phyloP scores from a whole-genome alignment of 768 basidiomycete genomes.

The Pulveroboletus sp. region DNA sequence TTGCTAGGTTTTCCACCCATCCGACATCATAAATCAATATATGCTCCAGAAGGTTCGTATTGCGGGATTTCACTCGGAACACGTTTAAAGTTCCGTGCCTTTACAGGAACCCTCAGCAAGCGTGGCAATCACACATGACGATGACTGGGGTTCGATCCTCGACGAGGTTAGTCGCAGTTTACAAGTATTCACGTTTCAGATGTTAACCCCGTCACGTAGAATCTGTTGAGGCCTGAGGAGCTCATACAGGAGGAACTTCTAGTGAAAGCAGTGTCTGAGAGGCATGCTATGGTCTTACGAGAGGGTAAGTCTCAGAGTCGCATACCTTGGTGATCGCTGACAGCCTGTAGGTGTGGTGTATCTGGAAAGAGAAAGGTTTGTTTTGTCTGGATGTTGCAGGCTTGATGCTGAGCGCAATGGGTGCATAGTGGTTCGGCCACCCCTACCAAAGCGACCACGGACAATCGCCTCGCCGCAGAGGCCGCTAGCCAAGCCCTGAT shows the following conservation, averaged over 20 bases:
- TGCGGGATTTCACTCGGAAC: neutral
- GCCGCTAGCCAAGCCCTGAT: neutral
- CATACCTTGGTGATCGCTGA: neutral
- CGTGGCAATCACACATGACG: slow-evolving; percentile 25
- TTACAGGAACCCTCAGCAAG: slow-evolving; percentile 20
- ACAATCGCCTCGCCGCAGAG: neutral
- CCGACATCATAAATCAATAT: slow-evolving; percentile 24
- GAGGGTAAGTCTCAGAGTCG: slow-evolving; percentile 9
- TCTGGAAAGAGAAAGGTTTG: slow-evolving; percentile 15
- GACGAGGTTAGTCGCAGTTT: slow-evolving; percentile 8
- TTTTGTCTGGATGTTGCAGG: neutral
- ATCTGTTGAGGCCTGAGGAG: slow-evolving; percentile 8
- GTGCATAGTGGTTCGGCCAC: slow-evolving; percentile 1
- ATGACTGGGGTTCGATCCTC: slow-evolving; percentile 19
- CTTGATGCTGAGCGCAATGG: neutral
- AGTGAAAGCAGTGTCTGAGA: slow-evolving; percentile 10
- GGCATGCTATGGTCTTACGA: slow-evolving; percentile 2
- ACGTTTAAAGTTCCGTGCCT: neutral
- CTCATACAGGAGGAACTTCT: slow-evolving; percentile 11
- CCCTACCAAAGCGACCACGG: neutral
- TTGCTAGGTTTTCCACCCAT: slow-evolving; percentile 23
- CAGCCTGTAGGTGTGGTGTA: slow-evolving; percentile 16
- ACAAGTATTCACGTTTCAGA: neutral
- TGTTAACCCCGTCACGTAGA: slow-evolving; percentile 3
- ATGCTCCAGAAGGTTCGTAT: slow-evolving; percentile 18